Conservation (phyloP, 352 stramenopile genomes). For the Plasmopara halstedii region DNA sequence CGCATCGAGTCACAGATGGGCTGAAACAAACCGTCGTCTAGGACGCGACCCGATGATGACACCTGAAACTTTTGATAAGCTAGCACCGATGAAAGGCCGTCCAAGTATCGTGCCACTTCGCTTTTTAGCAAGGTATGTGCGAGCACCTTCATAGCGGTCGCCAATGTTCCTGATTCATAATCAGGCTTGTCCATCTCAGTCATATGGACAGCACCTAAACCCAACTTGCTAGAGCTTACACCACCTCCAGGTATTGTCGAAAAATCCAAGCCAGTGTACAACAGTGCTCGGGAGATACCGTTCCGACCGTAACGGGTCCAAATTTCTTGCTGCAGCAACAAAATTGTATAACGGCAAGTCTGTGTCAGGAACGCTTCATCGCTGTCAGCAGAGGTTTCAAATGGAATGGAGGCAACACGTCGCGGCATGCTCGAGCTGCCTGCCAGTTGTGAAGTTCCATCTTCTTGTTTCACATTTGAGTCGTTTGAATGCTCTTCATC, state of each 20-base stretch:
- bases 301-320: conserved; percentile 65
- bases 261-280: conserved; percentile 37
- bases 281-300: conserved; percentile 50
- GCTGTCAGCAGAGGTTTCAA: conserved; percentile 19
- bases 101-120: conserved; percentile 62
- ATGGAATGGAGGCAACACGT: conserved; percentile 21
- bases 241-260: conserved; percentile 10
- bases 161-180: conserved; percentile 31
- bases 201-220: conserved; percentile 15
- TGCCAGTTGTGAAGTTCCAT: conserved; percentile 6
- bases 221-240: conserved; percentile 4
- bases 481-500: conserved; percentile 6
- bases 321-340: conserved; percentile 79
- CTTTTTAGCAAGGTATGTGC: conserved; percentile 76
- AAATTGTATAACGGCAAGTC: conserved; percentile 57
- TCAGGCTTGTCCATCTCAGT: conserved; percentile 37
- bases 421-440: conserved; percentile 19
- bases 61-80: conserved; percentile 50
- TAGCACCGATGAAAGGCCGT: conserved; percentile 55
- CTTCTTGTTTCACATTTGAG: conserved; percentile 22
- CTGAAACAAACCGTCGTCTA: conserved; percentile 72
- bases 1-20: conserved; percentile 79
- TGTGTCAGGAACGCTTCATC: conserved; percentile 50
- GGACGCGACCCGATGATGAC: conserved; percentile 48
- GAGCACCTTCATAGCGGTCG: conserved; percentile 56